Evolutionary conservation across 345 rosid genomes (phyloP).

Genomic region (Cardamine resedifolia): DNA sequence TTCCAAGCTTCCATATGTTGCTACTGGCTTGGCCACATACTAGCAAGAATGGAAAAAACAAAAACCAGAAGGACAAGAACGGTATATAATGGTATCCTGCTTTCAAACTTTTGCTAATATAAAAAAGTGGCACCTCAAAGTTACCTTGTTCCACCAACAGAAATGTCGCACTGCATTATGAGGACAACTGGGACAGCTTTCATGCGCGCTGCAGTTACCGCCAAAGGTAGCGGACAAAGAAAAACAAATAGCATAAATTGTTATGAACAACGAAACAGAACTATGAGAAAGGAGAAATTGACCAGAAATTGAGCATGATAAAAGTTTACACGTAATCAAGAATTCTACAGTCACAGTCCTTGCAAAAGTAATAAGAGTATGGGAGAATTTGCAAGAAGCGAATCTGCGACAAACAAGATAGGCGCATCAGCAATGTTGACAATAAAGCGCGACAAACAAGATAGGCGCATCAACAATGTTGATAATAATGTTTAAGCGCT

Average conservation of each 20-base stretch:
- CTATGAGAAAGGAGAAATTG: not conserved
- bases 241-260: not conserved
- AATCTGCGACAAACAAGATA: conserved; percentile 54
- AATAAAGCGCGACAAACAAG: no score
- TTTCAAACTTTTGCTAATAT: not conserved
- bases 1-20: conserved; percentile 46
- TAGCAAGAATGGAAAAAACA: conserved; percentile 29
- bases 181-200: conserved; percentile 63
- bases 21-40: conserved; percentile 81
- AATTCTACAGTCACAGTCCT: conserved; percentile 85
- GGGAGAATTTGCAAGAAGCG: conserved; percentile 88
- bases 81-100: not conserved
- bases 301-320: not conserved
- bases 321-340: conserved; percentile 77
- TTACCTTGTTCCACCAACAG: conserved; percentile 99
- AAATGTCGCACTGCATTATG: conserved; percentile 89
- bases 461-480: no score
- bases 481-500: conserved; percentile 17
- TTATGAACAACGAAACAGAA: conserved; percentile 7
- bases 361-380: conserved; percentile 91
- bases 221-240: conserved; percentile 9
- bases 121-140: conserved; percentile 18
- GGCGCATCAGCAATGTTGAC: conserved; percentile 19
- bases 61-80: conserved; percentile 4
- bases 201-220: conserved; percentile 49